Evolutionary conservation across 139 green algal species (phyloP).

Genomic region (Chlamydomonas sphaeroides): DNA sequence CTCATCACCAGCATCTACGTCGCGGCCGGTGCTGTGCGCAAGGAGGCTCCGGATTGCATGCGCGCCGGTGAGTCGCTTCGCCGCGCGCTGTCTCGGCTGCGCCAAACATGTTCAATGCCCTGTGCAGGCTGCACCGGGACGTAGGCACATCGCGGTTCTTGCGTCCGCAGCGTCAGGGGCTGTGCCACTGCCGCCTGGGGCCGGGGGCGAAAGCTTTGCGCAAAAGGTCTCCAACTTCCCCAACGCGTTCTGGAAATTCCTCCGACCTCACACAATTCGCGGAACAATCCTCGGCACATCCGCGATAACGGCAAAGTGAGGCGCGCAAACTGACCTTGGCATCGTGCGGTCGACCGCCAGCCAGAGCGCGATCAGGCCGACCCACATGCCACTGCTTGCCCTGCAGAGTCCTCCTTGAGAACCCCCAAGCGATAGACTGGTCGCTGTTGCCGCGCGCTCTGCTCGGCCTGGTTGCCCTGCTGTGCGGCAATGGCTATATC

Average conservation of each 20-base stretch:
- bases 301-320: slow-evolving; percentile 72
- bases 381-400: no score
- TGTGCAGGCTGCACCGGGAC: background rate
- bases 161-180: background rate
- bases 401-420: slow-evolving; percentile 75
- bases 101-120: background rate
- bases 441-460: slow-evolving; percentile 86
- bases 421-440: slow-evolving; percentile 88
- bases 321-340: background rate
- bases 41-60: background rate
- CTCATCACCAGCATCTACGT: background rate
- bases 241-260: slow-evolving; percentile 97
- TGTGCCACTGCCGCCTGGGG: background rate
- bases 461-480: slow-evolving; percentile 87
- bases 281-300: slow-evolving; percentile 88
- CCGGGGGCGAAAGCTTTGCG: background rate
- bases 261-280: slow-evolving; percentile 96
- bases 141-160: background rate
- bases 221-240: slow-evolving; percentile 62
- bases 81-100: background rate
- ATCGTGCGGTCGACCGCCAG: no score
- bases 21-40: background rate
- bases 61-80: background rate
- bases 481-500: slow-evolving; percentile 99
- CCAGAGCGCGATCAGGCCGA: no score